Percentiles rank a stretch among this genome's conserved stretches.
Conservation (phyloP, 257 asterid genomes). For the Solanum pennellii region DNA sequence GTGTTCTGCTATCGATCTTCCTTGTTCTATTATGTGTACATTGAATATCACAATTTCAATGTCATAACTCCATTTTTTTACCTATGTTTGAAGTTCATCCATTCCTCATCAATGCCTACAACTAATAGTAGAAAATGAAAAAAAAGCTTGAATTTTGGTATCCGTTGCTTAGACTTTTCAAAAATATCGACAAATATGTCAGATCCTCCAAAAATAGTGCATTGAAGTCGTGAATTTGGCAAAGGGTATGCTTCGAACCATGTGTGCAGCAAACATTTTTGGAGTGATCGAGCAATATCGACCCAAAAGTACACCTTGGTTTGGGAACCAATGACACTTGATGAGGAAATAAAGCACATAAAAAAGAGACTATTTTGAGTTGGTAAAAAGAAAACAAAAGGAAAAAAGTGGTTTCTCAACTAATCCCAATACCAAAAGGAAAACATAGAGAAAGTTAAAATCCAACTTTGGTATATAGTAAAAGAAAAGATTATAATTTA, state of each 20-base stretch:
- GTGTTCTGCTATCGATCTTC: not conserved
- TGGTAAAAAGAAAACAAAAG: not conserved
- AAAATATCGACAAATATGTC: not conserved
- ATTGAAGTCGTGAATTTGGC: not conserved
- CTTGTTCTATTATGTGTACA: not conserved
- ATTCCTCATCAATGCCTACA: not conserved
- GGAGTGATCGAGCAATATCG: not conserved
- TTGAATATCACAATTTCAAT: not conserved
- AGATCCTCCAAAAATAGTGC: rapidly evolving
- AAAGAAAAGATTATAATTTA: not conserved
- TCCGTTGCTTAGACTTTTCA: not conserved
- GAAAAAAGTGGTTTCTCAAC: not conserved
- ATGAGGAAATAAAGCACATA: not conserved
- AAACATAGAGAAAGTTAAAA: not conserved
- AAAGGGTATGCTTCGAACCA: not conserved
- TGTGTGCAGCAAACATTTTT: rapidly evolving
- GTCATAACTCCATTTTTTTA: not conserved
- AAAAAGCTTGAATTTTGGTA: not conserved
- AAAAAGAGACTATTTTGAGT: not conserved
- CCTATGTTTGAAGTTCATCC: not conserved
- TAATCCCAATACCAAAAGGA: not conserved
- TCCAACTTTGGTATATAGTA: not conserved
- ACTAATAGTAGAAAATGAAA: not conserved
- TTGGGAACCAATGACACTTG: not conserved
- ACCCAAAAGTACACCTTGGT: not conserved